Conservation (phyloP, 2,329 filamentous ascomycete species). For the Albifimbria verrucaria region DNA sequence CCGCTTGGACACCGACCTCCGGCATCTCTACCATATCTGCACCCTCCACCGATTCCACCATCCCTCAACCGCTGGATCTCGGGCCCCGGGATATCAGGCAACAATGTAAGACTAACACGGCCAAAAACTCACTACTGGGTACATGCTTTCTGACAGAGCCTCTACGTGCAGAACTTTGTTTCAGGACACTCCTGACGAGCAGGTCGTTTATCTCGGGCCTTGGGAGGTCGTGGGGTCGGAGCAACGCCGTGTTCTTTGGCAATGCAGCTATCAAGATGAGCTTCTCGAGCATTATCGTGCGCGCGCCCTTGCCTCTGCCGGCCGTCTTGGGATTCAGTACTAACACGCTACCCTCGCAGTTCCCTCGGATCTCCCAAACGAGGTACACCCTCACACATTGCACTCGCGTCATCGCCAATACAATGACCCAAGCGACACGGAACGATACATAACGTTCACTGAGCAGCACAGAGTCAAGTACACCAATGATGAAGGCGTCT, state of each 20-base stretch:
- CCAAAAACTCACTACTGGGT: background rate
- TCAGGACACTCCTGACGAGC: conserved; percentile 45
- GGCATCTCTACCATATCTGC: conserved; percentile 41
- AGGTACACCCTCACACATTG: conserved; percentile 46
- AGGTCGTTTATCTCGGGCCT: conserved; percentile 49
- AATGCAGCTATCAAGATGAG: conserved; percentile 50
- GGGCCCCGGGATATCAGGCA: conserved; percentile 52
- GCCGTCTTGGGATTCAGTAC: background rate
- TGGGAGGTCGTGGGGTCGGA: conserved; percentile 48
- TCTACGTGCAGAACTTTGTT: conserved; percentile 41
- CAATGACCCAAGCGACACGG: conserved; percentile 46
- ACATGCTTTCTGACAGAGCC: background rate
- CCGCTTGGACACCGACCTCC: conserved; percentile 44
- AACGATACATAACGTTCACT: conserved; percentile 45
- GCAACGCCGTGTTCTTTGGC: conserved; percentile 48
- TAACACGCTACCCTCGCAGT: conserved; percentile 27
- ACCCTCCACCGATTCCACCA: conserved; percentile 36
- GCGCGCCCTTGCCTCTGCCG: conserved; percentile 12
- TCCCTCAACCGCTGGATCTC: conserved; percentile 45
- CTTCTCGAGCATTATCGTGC: conserved; percentile 49
- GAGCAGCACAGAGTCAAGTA: conserved; percentile 47
- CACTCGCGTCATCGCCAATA: conserved; percentile 50
- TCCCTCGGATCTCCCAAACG: conserved; percentile 40
- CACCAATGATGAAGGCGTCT: conserved; percentile 41
- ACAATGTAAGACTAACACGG: conserved; percentile 41